Evolutionary conservation across 2,329 filamentous ascomycete genomes (phyloP), one percentile per base, ranked within the genome.

Genomic region (Penicillium sp.): DNA sequence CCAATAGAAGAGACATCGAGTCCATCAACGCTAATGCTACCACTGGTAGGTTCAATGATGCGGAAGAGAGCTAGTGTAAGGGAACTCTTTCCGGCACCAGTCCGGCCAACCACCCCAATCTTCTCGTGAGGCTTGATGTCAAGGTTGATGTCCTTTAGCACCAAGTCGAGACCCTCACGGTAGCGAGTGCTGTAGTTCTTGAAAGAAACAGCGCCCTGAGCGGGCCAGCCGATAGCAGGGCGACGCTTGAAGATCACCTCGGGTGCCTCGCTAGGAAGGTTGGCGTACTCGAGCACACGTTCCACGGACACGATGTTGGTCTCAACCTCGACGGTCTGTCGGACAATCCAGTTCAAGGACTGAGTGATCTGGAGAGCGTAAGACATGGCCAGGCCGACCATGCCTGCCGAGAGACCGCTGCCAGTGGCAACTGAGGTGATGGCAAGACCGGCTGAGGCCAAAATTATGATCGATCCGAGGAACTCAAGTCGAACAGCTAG

Each of bases 261-360:
- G 6, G 91, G 89, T 44, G 93, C 92, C 75, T 98, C 93, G 69
- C 87, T 93, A 24, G 92, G 91, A 55, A 98, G 80, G 44, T 82
- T 81, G 50, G 92, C 89, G 73, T 98, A 98, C 72, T 98, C 95
- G 43, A 98, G 83, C 42, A 98, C 91, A 65, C 93, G 87, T 78
- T 98, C 93, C 32, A 98, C 93, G 8, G 92, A 95, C 40, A 98
- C 92, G 65, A 98, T 98, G 72, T 98, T 98, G n/a, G 92, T 97
- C 78, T 98, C 95, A n/a, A 98, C 93, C 72, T 98, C 95, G 29
- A 98, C 93, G 0, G 91, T 96, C 73, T 98, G 93, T 51, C 95
- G 84, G 44, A 98, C 93, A 65, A 98, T 96, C 93, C 93, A 98
- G 76, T 97, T 98, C 64, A 98, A 81, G 31, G 91, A 95, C 59